Base-by-base conservation (phyloP, 2,329 filamentous ascomycete genomes). In the Hymenoscyphus scutula region DNA sequence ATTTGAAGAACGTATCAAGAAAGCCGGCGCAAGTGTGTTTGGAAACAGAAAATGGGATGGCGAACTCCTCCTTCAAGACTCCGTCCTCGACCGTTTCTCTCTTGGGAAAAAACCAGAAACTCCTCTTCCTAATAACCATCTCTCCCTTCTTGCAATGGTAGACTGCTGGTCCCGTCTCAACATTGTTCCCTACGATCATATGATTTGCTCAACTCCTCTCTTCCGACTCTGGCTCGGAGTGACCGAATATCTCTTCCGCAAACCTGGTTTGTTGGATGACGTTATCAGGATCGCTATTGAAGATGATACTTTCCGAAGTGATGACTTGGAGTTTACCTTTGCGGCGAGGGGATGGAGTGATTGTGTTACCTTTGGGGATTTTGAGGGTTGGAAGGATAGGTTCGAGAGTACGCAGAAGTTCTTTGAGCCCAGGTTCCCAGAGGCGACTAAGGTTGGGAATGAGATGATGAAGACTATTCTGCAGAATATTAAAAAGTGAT, bases 131-230 rank as follows among this genome's bases (percentile, higher is more conserved):
- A 99, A 99, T 78, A 99, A 95, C 74, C 96, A 99, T 76, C 83
- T 99, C 32, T 93, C 89, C 74, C 82, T 99, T 62, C 83, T 99
- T 53, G 95, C 93, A 55, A 99, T 99, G 86, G 96, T 98, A 53
- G 95, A 99, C 79, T 98, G 94, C 78, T 99, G 95, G 95, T 95
- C 91, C 74, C 91, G 91, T 69, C 83, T 98, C 54, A 90, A 88
- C 37, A 99, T 97, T 71, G 90, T 96, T 56, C 95, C 95, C 0
- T 99, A 99, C 76, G 94, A 99, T 77, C 96, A 99, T 80, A 99
- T 99, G 93, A 96, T 99, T 69, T 99, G 95, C 80, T 97, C 92
- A 60, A 99, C 95, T 45, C 95, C 95, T 79, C 85, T 98, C 55
- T 99, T 99, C 81, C 90, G 95, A 58, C 86, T 99, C 67, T 97